Evolutionary conservation across 2,329 filamentous ascomycete genomes (phyloP).

Genomic region (Colletotrichum phormii): DNA sequence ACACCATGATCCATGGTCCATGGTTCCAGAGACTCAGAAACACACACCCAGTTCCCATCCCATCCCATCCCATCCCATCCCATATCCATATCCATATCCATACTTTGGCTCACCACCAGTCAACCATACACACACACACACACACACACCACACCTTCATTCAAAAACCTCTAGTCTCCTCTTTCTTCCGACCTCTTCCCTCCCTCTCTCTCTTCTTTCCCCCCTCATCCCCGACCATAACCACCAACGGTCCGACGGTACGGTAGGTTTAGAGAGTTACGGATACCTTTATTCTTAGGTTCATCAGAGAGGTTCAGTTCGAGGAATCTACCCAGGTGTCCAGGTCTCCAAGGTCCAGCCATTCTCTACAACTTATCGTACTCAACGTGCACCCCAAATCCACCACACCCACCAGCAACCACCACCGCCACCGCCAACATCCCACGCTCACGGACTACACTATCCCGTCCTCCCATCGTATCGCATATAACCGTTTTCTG

Average conservation of each 20-base stretch:
- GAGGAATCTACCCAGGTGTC: conserved; percentile 4
- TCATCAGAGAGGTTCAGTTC: conserved; percentile 12
- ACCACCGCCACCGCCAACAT: not conserved
- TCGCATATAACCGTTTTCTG: not conserved
- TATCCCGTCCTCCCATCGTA: not conserved
- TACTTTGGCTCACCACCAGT: conserved; percentile 39
- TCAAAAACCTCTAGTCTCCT: conserved; percentile 53
- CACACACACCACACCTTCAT: conserved; percentile 42
- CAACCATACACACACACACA: not conserved
- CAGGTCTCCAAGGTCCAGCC: conserved; percentile 25
- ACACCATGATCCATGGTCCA: not conserved
- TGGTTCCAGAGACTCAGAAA: no score
- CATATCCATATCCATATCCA: conserved; percentile 14
- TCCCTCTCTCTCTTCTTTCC: conserved; percentile 42
- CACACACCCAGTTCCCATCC: not conserved
- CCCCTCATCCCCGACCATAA: conserved; percentile 44
- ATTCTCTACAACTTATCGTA: conserved; percentile 26
- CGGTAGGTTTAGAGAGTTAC: conserved; percentile 32
- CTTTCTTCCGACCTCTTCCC: conserved; percentile 28
- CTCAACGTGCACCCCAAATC: conserved; percentile 12
- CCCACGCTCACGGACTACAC: not conserved
- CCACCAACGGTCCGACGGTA: conserved; percentile 33
- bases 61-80: not conserved
- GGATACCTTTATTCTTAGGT: conserved; percentile 23
- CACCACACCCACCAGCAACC: not conserved